Evolutionary conservation across 805 yeast species (phyloP).

Genomic region (Candida pini): DNA sequence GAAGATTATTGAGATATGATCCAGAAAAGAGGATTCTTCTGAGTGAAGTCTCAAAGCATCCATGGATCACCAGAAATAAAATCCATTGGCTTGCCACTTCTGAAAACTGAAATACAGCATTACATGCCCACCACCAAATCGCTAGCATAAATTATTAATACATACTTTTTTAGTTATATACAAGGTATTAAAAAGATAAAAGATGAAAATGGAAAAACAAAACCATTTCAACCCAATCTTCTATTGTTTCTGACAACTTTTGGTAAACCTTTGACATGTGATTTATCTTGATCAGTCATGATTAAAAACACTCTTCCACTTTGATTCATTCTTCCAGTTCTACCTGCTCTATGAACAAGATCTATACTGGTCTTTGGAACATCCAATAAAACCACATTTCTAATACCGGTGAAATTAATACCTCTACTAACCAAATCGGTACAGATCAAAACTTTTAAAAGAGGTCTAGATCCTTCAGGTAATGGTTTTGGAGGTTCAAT

Average conservation of each 20-base stretch:
- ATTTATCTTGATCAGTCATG: conserved; percentile 58
- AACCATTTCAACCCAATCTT: conserved; percentile 23
- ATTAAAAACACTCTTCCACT: conserved; percentile 83
- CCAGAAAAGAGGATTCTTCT: conserved; percentile 64
- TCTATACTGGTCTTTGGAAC: conserved; percentile 83
- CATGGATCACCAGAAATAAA: conserved; percentile 73
- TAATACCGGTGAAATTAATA: conserved; percentile 72
- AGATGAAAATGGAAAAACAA: conserved; percentile 2
- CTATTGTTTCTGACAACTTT: conserved; percentile 53
- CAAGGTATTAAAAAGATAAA: conserved; percentile 1
- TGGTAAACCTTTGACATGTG: conserved; percentile 81
- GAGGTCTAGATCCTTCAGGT: conserved; percentile 27
- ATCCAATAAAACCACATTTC: conserved; percentile 79
- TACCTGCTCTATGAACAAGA: conserved; percentile 84
- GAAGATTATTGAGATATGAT: conserved; percentile 54
- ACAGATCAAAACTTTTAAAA: conserved; percentile 67
- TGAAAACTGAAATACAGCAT: no score
- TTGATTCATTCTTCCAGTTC: conserved; percentile 91
- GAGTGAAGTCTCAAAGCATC: conserved; percentile 61
- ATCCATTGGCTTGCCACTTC: conserved; percentile 48
- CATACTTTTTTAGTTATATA: neutral
- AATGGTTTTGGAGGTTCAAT: conserved; percentile 51
- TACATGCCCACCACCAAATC: no score
- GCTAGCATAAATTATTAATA: conserved; percentile 1
- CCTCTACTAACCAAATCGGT: conserved; percentile 92